phyloP scores from a whole-genome alignment of 169 alveolate genomes.

The Toxoplasma gondii region DNA sequence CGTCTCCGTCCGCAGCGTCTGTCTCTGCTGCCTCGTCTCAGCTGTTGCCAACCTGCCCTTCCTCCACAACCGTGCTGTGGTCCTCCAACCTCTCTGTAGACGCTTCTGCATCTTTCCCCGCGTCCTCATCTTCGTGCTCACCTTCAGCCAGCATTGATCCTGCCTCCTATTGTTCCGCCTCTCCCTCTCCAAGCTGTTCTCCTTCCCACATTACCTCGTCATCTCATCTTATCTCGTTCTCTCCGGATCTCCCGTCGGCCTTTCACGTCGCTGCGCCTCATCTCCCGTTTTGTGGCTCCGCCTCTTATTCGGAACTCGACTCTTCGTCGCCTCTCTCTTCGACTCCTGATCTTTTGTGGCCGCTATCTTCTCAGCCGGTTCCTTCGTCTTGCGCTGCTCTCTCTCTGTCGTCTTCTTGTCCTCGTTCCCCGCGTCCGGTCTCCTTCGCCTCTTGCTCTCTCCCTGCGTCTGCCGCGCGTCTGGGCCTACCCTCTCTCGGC shows the following conservation, averaged over 20 bases:
- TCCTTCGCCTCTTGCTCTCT: too few relatives aligned
- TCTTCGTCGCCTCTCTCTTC: neutral
- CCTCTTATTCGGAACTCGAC: neutral
- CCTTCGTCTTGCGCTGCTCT: too few relatives aligned
- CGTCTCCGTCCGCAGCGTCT: neutral
- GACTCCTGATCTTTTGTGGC: neutral
- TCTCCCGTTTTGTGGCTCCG: neutral
- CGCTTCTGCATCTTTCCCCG: neutral
- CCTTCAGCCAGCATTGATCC: neutral
- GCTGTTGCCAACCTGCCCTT: neutral
- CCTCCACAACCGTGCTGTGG: too few relatives aligned
- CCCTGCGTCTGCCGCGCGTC: too few relatives aligned
- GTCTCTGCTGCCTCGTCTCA: neutral
- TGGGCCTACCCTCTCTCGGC: neutral
- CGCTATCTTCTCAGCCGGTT: neutral
- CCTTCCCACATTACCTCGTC: too few relatives aligned
- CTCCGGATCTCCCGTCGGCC: neutral
- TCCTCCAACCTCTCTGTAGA: too few relatives aligned
- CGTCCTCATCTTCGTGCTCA: neutral
- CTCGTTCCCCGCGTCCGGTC: too few relatives aligned
- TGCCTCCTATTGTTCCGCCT: neutral
- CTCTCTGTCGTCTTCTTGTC: neutral
- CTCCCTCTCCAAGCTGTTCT: neutral
- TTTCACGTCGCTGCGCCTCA: neutral
- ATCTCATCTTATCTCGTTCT: neutral